phyloP scores from a whole-genome alignment of 768 basidiomycete species.

The Trametes sanguinea region DNA sequence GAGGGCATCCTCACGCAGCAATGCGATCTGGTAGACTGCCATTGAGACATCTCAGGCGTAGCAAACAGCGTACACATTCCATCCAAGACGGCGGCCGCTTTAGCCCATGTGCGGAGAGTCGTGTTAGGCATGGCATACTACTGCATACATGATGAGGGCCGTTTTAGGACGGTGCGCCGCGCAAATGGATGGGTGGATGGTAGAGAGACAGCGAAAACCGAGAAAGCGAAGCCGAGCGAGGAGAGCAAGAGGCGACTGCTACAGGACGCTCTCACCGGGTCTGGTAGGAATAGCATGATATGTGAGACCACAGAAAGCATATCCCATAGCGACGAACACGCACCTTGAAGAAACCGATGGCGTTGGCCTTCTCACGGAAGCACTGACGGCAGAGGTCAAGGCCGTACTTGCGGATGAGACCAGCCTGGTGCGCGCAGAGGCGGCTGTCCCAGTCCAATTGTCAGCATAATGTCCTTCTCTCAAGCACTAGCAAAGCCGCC shows the following conservation, averaged over 20 bases:
- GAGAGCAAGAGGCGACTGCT: slow-evolving; percentile 3
- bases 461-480: slow-evolving; percentile 16
- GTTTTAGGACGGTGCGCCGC: slow-evolving; percentile 17
- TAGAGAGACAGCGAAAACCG: background rate
- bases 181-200: background rate
- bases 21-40: too few relatives aligned
- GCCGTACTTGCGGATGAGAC: slow-evolving; percentile 97
- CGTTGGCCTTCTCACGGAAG: slow-evolving; percentile 93
- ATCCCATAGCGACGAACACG: background rate
- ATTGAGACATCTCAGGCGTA: too few relatives aligned
- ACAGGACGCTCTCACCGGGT: slow-evolving; percentile 26
- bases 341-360: slow-evolving; percentile 95
- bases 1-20: background rate
- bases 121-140: slow-evolving; percentile 28
- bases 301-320: background rate
- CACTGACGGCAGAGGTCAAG: slow-evolving; percentile 98
- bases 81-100: background rate
- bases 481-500: background rate
- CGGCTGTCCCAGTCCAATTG: slow-evolving; percentile 54
- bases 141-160: slow-evolving; percentile 25
- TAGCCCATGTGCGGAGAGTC: slow-evolving; percentile 18
- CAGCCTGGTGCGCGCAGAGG: slow-evolving; percentile 95
- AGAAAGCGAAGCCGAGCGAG: slow-evolving; percentile 15
- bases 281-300: slow-evolving; percentile 3
- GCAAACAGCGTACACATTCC: too few relatives aligned